phyloP scores from a whole-genome alignment of 257 asterid species.

The Handroanthus guayacan region DNA sequence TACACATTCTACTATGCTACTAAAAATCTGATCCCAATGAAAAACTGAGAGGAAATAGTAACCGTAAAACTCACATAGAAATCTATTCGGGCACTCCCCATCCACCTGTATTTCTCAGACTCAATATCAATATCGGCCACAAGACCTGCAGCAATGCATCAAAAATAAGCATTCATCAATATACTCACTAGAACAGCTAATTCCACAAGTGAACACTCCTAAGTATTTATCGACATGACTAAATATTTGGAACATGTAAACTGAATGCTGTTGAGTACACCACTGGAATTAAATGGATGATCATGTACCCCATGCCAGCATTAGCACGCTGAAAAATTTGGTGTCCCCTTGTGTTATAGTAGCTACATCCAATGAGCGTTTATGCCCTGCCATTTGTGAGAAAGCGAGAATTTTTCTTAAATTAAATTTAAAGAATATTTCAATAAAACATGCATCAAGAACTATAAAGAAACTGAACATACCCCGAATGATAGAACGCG shows the following conservation, averaged over 20 bases:
- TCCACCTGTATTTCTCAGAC: slow-evolving; percentile 98
- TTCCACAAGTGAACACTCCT: slow-evolving; percentile 16
- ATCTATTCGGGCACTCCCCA: slow-evolving; percentile 97
- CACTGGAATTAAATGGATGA: slow-evolving; percentile 26
- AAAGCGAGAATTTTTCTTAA: slow-evolving; percentile 23
- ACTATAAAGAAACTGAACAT: slow-evolving; percentile 19
- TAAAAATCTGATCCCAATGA: slow-evolving; percentile 16
- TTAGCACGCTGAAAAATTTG: slow-evolving; percentile 74
- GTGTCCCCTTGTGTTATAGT: slow-evolving; percentile 76
- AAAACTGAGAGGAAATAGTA: slow-evolving; percentile 1
- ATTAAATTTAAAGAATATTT: slow-evolving; percentile 1
- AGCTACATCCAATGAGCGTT: slow-evolving; percentile 80
- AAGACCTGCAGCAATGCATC: slow-evolving; percentile 63
- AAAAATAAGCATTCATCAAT: slow-evolving; percentile 33
- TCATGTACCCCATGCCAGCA: slow-evolving; percentile 96
- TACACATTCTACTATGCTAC: background rate
- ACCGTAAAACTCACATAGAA: slow-evolving; percentile 72
- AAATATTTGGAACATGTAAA: slow-evolving; percentile 27
- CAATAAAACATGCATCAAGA: slow-evolving; percentile 3
- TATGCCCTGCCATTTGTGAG: slow-evolving; percentile 69
- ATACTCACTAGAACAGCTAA: slow-evolving; percentile 13
- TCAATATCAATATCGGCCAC: slow-evolving; percentile 97
- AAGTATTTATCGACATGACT: slow-evolving; percentile 25
- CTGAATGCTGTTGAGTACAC: slow-evolving; percentile 21
- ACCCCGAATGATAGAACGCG: slow-evolving; percentile 86